A percentile compares a stretch with the other conserved stretches of the same genome.
Evolutionary conservation across 306 rosid species (phyloP).

Genomic region (Fragaria vesca): DNA sequence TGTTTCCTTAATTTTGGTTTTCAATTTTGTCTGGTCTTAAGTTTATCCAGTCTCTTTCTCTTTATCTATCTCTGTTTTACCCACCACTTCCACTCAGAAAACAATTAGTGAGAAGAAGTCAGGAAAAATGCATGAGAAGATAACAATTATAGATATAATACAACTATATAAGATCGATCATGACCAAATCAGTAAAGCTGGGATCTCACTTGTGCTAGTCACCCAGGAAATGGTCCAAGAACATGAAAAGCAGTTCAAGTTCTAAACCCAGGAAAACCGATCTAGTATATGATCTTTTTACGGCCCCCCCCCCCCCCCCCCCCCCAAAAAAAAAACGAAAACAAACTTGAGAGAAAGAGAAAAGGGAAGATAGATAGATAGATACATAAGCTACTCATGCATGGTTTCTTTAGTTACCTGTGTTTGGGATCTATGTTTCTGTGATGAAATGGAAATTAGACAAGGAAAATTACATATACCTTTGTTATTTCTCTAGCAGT

Average conservation of each 20-base stretch:
- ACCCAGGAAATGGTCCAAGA: constrained; percentile 3
- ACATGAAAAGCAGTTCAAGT: constrained; percentile 30
- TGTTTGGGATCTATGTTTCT: constrained; percentile 5
- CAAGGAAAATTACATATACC: constrained; percentile 22
- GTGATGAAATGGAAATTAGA: constrained; percentile 7
- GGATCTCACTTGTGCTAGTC: not conserved
- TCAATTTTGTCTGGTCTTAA: constrained; percentile 28
- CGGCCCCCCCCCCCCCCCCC: not conserved
- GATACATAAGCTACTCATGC: not conserved
- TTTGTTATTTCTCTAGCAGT: constrained; percentile 33
- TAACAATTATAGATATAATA: not conserved
- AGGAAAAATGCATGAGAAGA: constrained; percentile 33
- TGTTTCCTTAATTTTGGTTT: constrained; percentile 33
- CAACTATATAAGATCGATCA: not conserved
- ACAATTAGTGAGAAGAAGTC: constrained; percentile 18
- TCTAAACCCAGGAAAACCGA: constrained; percentile 21
- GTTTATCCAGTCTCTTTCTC: constrained; percentile 14
- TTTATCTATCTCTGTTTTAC: constrained; percentile 18
- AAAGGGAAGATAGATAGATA: not conserved
- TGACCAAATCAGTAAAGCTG: not conserved
- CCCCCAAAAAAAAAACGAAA: constrained; percentile 3
- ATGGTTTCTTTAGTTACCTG: not conserved
- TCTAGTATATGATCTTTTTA: not conserved
- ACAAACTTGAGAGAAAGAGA: constrained; percentile 14
- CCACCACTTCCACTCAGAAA: constrained; percentile 10